Base-by-base conservation (phyloP, 2,329 filamentous ascomycete genomes). In the Arachnopeziza araneosa region DNA sequence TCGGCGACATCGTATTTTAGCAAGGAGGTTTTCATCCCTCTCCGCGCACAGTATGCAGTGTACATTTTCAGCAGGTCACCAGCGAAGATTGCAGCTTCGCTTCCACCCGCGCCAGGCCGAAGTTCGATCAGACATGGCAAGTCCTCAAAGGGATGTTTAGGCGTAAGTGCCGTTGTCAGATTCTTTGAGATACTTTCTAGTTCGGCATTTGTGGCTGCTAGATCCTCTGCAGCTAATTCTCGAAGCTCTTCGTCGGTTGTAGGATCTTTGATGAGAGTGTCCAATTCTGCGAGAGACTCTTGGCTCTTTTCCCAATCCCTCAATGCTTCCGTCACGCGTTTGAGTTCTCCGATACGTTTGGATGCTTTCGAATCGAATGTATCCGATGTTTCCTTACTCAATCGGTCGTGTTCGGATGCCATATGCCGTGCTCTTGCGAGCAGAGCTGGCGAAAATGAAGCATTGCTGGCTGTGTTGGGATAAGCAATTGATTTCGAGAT, bases 31-130 rank as follows among this genome's bases (percentile, higher is more conserved):
- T 84, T 85, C 61, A 91, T 82, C 2, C 87, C 87, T 52, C 82
- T 81, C 6, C 86, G 83, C 54, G 83, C 77, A 75, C 93, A 96
- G 69, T 92, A 92, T 0, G 79, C 78, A 65, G 85, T 83, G 76
- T 99, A 99, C 95, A 99, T 98, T 66, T 87, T 85, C 67, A 96
- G 84, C 7, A 99, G 76, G 56, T 95, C 86, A 58, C 90, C 89
- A 14, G 93, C 91, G 68, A 99, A 99, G 63, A 96, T 86, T 0
- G 91, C 87, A 1, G 93, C 93, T 76, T 99, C 95, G 60, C 91
- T 86, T 1, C 95, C 95, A 48, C 95, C 95, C 0, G 92, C 93
- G 0, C 95, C 95, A 0, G 95, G 95, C 0, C 93, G 85, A 61
- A 99, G 89, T 76, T 99, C 95, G 50, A 99, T 77, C 64, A 99